Base-by-base conservation (phyloP, 1,284 basidiomycete genomes). In the Microstroma glucosiphilum region DNA sequence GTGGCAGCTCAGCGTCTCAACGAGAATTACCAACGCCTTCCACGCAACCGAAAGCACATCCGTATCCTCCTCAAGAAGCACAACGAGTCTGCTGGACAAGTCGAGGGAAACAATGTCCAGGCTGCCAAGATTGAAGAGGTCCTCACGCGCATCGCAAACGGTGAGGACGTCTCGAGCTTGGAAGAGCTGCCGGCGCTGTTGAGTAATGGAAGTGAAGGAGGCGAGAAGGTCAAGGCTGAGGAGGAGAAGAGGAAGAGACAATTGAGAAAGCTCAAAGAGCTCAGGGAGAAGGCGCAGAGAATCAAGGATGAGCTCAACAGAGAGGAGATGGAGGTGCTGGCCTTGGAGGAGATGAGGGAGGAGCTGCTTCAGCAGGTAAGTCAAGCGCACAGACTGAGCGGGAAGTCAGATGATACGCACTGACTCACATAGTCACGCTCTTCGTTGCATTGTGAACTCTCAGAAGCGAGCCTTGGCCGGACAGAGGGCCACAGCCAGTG, bases 311-410 rank as follows among this genome's bases (percentile, higher is more conserved):
- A 62, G 30, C 66, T 74, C 9, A 65, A 73, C 48, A 69, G 69
- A 25, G 77, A 78, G 57, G 66, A 73, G 23, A 75, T 78, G 61
- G 77, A 78, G 57, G 69, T 77, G 23, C 61, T 78, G n/a, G 77
- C 77, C 6, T 66, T 78, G 26, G 74, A 76, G 37, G 71, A 70
- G 53, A 71, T 76, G 69, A 68, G 70, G 8, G 51, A 60, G 30
- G 76, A 78, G 54, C 59, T 76, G 13, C 23, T 40, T 15, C 51
- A 26, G 21, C 15, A 48, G 43, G 43, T 48, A 12, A 48, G 43
- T 48, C 43, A 21, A 37, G 30, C 30, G 30, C 30, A 37, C 9
- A 37, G 30, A 37, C 4, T 9, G 30, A 37, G 30, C 4, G 9
- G 30, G 4, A 9, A 37, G 9, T 37, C 30, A 37, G 9, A 37